Evolutionary conservation across 768 basidiomycete genomes (phyloP), one percentile per base, ranked within the genome.

Genomic region (Termitomyces sp.): DNA sequence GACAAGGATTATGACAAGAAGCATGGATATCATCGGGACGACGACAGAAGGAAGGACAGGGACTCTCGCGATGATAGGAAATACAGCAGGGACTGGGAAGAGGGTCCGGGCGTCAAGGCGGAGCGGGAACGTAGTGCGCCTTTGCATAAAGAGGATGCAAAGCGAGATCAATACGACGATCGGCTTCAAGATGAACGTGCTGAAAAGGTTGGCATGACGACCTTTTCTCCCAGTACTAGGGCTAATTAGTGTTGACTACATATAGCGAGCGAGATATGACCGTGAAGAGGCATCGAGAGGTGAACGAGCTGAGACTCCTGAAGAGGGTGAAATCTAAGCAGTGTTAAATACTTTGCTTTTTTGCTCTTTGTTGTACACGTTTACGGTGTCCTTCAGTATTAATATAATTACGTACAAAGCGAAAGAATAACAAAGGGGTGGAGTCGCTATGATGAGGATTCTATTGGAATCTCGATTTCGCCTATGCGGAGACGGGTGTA

Each of bases 401-500:
- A 61, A 54, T 31, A 51, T 57, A 45, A 57, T 55, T 44, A 51
- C 49, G 53, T 60, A 58, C 46, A 59, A 57, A 55, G 45, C 34
- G 42, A 51, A 46, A n/a, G 39, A 20, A 24, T 33, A 52, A 54
- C 24, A 48, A 37, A 33, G 15, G 45, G 13, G 16, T 26, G 37
- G 5, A n/a, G 54, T 60, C 28, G 45, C 58, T 60, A 64, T 65
- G 64, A 62, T 34, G 59, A 51, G 31, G 57, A 36, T 44, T 59
- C n/a, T 60, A 63, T 57, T 59, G 66, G 69, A 63, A 81, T 72
- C 50, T 81, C 76, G 62, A 99, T 94, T 47, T 87, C 80, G 20
- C 94, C 94, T 62, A 99, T 89, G 52, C 95, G 82, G 58, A 99
- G 81, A 68, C 94, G 84, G n/a, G 96, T 98, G 76, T 91, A 98